Percentiles rank a stretch among this genome's conserved stretches.
Evolutionary conservation across 1,284 basidiomycete species (phyloP).

Genomic region (Ganoderma sinense): DNA sequence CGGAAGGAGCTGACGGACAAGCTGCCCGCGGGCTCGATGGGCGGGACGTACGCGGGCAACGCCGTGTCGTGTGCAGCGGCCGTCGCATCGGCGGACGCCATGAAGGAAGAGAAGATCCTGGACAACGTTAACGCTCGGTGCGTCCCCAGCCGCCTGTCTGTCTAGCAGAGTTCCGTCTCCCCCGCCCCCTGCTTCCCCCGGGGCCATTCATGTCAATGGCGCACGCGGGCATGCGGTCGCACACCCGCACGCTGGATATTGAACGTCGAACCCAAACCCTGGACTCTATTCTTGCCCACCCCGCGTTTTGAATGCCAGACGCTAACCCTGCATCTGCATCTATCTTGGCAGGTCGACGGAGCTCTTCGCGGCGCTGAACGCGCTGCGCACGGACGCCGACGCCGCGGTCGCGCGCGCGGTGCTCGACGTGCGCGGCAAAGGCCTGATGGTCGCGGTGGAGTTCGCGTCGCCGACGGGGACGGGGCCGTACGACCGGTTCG

Average conservation of each 20-base stretch:
- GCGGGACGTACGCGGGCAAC: slow-evolving; percentile 92
- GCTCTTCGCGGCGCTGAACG: slow-evolving; percentile 69
- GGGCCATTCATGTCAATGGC: neutral
- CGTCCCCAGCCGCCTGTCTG: slow-evolving; percentile 23
- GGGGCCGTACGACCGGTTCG: slow-evolving; percentile 50
- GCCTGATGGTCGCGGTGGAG: slow-evolving; percentile 86
- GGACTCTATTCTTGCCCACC: neutral
- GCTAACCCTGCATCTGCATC: neutral
- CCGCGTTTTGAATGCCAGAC: neutral
- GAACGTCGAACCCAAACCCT: neutral
- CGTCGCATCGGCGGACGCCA: slow-evolving; percentile 80
- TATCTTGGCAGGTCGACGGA: slow-evolving; percentile 67
- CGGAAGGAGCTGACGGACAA: slow-evolving; percentile 85
- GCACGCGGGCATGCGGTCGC: neutral
- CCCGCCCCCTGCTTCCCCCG: neutral
- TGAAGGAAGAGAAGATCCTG: slow-evolving; percentile 81
- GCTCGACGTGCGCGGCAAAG: slow-evolving; percentile 80
- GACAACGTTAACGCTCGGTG: slow-evolving; percentile 81
- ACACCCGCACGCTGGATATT: neutral
- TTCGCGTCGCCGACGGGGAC: slow-evolving; percentile 69
- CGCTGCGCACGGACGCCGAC: slow-evolving; percentile 62
- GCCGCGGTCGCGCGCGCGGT: slow-evolving; percentile 62
- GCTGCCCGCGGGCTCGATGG: slow-evolving; percentile 84
- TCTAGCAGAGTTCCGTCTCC: neutral
- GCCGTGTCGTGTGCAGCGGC: slow-evolving; percentile 91